Conservation (phyloP, 1,139 yeast species). For the Kurtzmaniella quercitrusa region DNA sequence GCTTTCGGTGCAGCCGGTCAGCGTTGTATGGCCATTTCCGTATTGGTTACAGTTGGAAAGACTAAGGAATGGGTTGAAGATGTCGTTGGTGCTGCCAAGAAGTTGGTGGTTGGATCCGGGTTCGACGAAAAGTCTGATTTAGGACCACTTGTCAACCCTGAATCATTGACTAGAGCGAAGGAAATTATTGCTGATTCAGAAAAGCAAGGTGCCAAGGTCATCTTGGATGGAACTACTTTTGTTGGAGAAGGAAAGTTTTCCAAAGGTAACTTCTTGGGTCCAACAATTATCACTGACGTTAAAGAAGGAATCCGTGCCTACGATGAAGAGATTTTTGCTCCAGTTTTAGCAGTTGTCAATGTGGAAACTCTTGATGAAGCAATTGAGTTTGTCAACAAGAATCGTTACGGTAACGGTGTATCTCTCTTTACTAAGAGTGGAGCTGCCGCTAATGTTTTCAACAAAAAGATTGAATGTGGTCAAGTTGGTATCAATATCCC, state of each 20-base stretch:
- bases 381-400: conserved; percentile 57
- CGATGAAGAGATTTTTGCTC: conserved; percentile 76
- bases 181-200: conserved; percentile 54
- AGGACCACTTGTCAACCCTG: conserved; percentile 71
- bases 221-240: conserved; percentile 62
- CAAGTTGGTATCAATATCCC: conserved; percentile 82
- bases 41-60: conserved; percentile 71
- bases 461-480: conserved; percentile 67
- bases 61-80: conserved; percentile 64
- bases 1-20: conserved; percentile 87
- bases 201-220: conserved; percentile 55
- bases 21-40: conserved; percentile 81
- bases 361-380: conserved; percentile 73
- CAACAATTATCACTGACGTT: conserved; percentile 62
- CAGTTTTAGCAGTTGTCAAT: conserved; percentile 62
- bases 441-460: conserved; percentile 65
- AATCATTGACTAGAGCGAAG: conserved; percentile 50
- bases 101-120: conserved; percentile 63
- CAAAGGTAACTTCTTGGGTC: conserved; percentile 72
- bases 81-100: conserved; percentile 54
- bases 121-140: conserved; percentile 58
- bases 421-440: conserved; percentile 71
- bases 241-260: conserved; percentile 41
- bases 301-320: conserved; percentile 70
- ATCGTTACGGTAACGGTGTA: conserved; percentile 73